phyloP scores from a whole-genome alignment of 257 asterid species.

The Ballota nigra region DNA sequence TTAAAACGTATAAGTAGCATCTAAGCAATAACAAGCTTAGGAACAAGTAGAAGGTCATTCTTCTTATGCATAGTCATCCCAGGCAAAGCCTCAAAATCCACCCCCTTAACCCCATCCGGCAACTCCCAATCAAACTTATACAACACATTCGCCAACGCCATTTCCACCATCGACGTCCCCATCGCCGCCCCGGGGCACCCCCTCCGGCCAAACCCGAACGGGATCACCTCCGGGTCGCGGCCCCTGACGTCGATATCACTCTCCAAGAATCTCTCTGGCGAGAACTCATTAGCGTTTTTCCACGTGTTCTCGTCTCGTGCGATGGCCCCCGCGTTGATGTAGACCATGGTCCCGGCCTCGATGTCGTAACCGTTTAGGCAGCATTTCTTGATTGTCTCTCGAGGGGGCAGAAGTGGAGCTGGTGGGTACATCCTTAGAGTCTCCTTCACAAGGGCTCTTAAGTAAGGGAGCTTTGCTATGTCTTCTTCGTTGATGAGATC shows the following conservation, averaged over 20 bases:
- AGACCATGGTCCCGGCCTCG: constrained; percentile 14
- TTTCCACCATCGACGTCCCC: constrained; percentile 19
- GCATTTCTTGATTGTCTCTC: constrained; percentile 25
- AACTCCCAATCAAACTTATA: constrained; percentile 25
- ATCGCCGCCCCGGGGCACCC: constrained; percentile 17
- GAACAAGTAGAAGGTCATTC: constrained; percentile 18
- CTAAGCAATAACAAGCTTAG: constrained; percentile 6
- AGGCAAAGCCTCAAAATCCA: constrained; percentile 14
- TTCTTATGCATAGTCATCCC: constrained; percentile 32
- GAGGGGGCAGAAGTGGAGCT: constrained; percentile 19
- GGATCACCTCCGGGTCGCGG: constrained; percentile 16
- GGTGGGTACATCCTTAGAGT: constrained; percentile 26
- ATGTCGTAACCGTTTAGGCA: constrained; percentile 20
- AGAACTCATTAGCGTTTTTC: constrained; percentile 25
- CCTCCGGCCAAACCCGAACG: constrained; percentile 26
- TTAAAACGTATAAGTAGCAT: no score
- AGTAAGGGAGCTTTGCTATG: constrained; percentile 23
- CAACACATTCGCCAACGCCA: constrained; percentile 18
- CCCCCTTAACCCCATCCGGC: constrained; percentile 21
- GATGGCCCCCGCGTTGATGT: constrained; percentile 28
- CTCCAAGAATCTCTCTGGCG: constrained; percentile 32
- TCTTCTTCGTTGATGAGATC: constrained; percentile 20
- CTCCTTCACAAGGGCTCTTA: constrained; percentile 32
- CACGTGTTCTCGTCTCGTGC: constrained; percentile 27
- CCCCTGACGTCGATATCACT: constrained; percentile 26